Evolutionary conservation across 163 green algal genomes (phyloP).

Genomic region (Scenedesmus sp.): DNA sequence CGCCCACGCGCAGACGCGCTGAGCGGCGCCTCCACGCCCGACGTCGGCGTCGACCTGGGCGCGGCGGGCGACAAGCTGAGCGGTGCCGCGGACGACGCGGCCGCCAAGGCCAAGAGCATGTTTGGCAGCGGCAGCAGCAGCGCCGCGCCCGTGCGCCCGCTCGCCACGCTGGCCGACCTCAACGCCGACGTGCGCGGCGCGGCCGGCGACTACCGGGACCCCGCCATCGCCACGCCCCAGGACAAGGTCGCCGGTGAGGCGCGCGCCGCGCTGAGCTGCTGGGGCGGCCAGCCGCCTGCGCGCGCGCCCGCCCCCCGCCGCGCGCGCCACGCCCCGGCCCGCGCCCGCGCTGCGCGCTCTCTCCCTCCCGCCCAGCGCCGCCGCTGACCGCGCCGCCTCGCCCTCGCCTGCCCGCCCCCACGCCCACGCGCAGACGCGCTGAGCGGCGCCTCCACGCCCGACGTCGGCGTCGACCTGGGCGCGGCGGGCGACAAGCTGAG

Average conservation of each 20-base stretch:
- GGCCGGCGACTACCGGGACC: conserved; percentile 23
- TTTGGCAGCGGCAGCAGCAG: neutral
- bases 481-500: conserved; percentile 3
- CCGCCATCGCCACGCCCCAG: conserved; percentile 14
- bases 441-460: neutral
- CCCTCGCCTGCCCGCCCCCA: neutral
- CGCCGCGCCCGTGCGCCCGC: no score
- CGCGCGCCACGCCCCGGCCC: no score
- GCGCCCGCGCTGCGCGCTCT: no score
- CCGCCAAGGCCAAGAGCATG: neutral
- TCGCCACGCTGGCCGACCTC: conserved; percentile 34
- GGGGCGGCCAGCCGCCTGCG: no score
- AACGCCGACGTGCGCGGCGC: conserved; percentile 23
- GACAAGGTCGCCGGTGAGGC: conserved; percentile 35
- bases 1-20: neutral
- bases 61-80: conserved; percentile 3
- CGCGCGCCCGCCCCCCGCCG: no score
- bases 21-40: neutral
- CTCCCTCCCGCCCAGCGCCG: no score
- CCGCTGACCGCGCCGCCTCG: no score
- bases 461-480: neutral
- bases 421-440: neutral
- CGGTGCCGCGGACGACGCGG: conserved; percentile 5
- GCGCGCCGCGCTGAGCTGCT: no score
- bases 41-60: neutral